Evolutionary conservation across 2,329 filamentous ascomycete genomes (phyloP), one percentile per base, ranked within the genome.

Genomic region (Fusarium beomiforme): DNA sequence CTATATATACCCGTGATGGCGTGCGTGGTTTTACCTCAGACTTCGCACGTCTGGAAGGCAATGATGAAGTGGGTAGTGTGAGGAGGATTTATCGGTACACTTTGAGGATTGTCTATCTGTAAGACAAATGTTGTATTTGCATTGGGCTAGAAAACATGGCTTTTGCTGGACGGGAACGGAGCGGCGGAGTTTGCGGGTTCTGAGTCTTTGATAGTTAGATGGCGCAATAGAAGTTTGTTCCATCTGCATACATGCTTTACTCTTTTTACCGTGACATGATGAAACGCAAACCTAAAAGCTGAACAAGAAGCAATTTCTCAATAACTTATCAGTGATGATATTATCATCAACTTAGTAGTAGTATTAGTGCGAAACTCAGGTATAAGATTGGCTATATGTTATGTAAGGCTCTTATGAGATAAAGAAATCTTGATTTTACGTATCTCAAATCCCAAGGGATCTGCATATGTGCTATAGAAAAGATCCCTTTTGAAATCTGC

Each of bases 401-500:
- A 12, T 34, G 10, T 29, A 29, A 10, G 21, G n/a, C 19, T 21
- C 31, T 49, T 11, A 49, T 49, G 13, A 16, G 6, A 9, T 3
- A 11, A 9, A 17, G 16, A 49, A 31, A 37, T 24, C 47, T 24
- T 34, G 8, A 34, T 34, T 34, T 37, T 51, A 14, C 33, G 24
- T 51, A 13, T 26, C 17, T 39, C n/a, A 10, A 13, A n/a, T 24
- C 14, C 17, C 33, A 21, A 37, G 23, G n/a, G 9, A 39, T 37
- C 47, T 51, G 13, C 16, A 5, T 13, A 34, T 14, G 34, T 58
- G 13, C 44, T 73, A 90, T 63, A 91, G 76, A 72, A 85, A 91
- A 21, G 85, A 90, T n/a, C 94, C 94, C 72, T 92, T 92, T 21
- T 90, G 88, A 77, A 98, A 98, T 51, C 93, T 86, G 2, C 91